Evolutionary conservation across 1,284 basidiomycete genomes (phyloP).

Genomic region (Cutaneotrichosporon cyanovorans): DNA sequence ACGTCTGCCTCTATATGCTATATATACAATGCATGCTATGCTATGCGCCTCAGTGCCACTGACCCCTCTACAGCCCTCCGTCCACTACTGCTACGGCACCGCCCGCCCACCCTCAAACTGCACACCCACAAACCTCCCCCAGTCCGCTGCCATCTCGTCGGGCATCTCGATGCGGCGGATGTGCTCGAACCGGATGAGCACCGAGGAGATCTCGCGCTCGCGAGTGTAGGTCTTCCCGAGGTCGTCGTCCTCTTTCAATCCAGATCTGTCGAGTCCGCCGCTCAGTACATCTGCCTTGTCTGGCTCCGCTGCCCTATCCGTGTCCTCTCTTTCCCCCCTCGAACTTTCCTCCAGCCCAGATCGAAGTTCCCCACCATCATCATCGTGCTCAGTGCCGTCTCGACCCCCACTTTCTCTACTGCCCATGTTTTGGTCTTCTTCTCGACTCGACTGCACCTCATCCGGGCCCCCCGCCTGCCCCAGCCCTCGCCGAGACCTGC

Average conservation of each 20-base stretch:
- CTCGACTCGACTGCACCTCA: not conserved
- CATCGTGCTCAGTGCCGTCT: too few relatives aligned
- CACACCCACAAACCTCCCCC: slow-evolving; percentile 1
- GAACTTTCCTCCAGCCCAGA: too few relatives aligned
- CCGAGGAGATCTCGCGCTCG: slow-evolving; percentile 7
- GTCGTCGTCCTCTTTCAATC: not conserved
- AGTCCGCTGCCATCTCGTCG: not conserved
- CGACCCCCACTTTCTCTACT: too few relatives aligned
- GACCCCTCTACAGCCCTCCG: too few relatives aligned
- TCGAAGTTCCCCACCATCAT: not conserved
- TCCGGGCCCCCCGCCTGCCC: too few relatives aligned
- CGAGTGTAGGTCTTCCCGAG: not conserved
- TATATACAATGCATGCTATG: too few relatives aligned
- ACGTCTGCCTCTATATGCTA: too few relatives aligned
- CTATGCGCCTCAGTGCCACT: too few relatives aligned
- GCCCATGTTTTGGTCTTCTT: too few relatives aligned
- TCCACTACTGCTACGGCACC: slow-evolving; percentile 2
- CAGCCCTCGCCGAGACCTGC: too few relatives aligned
- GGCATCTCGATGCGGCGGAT: slow-evolving; percentile 1
- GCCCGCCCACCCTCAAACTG: not conserved
- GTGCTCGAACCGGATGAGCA: slow-evolving; percentile 9
- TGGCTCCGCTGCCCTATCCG: not conserved
- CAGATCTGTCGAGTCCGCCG: not conserved
- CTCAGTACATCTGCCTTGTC: not conserved
- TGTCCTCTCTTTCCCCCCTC: not conserved